A percentile compares a stretch with the other conserved stretches of the same genome.
phyloP scores from a whole-genome alignment of 163 green algal species.

The Picocystis sp. region DNA sequence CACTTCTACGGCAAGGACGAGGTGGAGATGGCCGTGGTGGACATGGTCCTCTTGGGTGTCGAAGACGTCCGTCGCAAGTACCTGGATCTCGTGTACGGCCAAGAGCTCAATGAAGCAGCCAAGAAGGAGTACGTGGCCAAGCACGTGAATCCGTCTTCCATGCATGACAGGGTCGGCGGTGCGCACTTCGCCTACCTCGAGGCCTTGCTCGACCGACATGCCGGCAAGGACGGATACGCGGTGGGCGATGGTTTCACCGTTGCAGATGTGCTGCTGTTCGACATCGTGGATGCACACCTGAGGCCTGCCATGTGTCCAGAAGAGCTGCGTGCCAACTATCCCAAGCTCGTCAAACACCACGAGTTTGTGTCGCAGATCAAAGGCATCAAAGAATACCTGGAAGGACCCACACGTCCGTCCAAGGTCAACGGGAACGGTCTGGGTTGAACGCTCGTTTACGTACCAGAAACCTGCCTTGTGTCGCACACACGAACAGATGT shows the following conservation, averaged over 20 bases:
- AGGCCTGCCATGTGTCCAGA: neutral
- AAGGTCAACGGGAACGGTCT: conserved; percentile 4
- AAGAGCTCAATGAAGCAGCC: conserved; percentile 19
- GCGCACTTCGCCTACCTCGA: conserved; percentile 26
- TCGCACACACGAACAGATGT: too few species aligned
- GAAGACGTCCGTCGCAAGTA: conserved; percentile 14
- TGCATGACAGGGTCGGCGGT: conserved; percentile 15
- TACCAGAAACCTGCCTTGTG: too few species aligned
- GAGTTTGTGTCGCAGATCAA: conserved; percentile 1
- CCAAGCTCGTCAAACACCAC: neutral
- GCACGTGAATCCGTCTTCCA: conserved; percentile 10
- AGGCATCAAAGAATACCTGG: conserved; percentile 5
- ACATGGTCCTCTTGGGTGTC: conserved; percentile 15
- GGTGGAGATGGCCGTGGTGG: conserved; percentile 17
- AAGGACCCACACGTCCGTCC: neutral
- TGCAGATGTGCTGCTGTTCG: conserved; percentile 2
- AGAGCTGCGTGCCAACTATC: neutral
- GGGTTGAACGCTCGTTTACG: neutral
- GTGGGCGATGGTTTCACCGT: conserved; percentile 2
- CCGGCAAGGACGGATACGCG: neutral
- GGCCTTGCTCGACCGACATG: neutral
- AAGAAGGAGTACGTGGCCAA: conserved; percentile 18
- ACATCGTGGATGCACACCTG: conserved; percentile 1
- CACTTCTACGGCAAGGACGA: conserved; percentile 16
- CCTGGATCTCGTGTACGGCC: conserved; percentile 21